Conservation (phyloP, 441 rosid species). For the Geranium incanum region DNA sequence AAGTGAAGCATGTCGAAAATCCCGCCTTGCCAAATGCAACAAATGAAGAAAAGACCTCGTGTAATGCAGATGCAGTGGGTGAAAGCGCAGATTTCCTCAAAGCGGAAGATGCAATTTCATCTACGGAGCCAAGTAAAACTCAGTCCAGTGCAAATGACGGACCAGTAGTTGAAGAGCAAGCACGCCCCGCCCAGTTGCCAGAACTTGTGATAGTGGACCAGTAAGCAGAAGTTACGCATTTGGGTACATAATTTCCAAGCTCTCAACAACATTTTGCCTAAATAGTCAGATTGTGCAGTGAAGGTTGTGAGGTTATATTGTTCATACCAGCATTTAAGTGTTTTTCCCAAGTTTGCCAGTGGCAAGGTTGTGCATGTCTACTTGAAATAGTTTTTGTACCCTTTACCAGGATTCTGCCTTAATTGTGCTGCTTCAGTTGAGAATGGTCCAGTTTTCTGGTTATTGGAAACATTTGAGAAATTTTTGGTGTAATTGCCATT, state of each 20-base stretch:
- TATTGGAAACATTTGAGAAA: slow-evolving; percentile 31
- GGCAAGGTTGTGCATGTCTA: slow-evolving; percentile 30
- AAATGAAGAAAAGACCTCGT: slow-evolving; percentile 28
- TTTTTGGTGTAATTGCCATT: slow-evolving; percentile 31
- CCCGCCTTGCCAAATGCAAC: slow-evolving; percentile 25
- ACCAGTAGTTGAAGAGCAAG: slow-evolving; percentile 22
- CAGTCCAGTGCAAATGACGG: slow-evolving; percentile 19
- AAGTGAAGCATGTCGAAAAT: slow-evolving; percentile 17
- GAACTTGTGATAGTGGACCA: slow-evolving; percentile 28
- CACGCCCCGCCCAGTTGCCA: slow-evolving; percentile 23
- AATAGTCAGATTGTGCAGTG: slow-evolving; percentile 31
- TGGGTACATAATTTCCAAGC: slow-evolving; percentile 19
- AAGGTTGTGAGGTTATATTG: slow-evolving; percentile 33
- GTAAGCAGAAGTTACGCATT: slow-evolving; percentile 22
- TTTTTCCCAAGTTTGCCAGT: slow-evolving; percentile 32
- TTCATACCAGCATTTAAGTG: slow-evolving; percentile 32
- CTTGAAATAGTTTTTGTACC: slow-evolving; percentile 34
- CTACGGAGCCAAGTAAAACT: slow-evolving; percentile 25
- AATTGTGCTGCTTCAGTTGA: slow-evolving; percentile 25
- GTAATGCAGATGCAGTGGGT: neutral
- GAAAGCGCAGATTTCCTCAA: slow-evolving; percentile 24
- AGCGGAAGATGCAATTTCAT: slow-evolving; percentile 25
- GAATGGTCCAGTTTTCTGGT: slow-evolving; percentile 28
- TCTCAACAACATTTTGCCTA: slow-evolving; percentile 24
- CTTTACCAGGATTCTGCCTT: slow-evolving; percentile 20